These are phyloP conservation scores for Luzula sylvatica DNA, from an alignment of 176 grass and related monocot genomes.

Conservation along the genomic window DNA sequence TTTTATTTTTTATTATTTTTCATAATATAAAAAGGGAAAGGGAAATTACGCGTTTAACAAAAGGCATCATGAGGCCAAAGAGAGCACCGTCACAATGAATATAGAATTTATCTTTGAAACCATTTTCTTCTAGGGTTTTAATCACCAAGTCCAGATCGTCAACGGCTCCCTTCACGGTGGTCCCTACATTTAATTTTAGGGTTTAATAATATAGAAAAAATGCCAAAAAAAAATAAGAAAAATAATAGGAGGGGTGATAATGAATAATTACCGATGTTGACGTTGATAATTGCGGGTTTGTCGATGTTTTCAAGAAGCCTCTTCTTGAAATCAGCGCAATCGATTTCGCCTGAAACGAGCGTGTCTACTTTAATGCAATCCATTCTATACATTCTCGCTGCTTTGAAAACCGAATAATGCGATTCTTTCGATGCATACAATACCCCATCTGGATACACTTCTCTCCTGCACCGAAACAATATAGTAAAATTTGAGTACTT, in stretches of 20 bases:
- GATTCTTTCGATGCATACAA: conserved; percentile 65
- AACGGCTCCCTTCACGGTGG: conserved; percentile 77
- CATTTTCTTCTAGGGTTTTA: conserved; percentile 65
- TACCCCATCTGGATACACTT: conserved; percentile 64
- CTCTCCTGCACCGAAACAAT: conserved; percentile 43
- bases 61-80: conserved; percentile 86
- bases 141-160: conserved; percentile 85
- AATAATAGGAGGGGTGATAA: neutral
- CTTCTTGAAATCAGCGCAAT: conserved; percentile 46
- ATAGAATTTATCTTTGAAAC: conserved; percentile 66
- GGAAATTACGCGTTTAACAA: conserved; percentile 56
- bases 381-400: conserved; percentile 89
- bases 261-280: conserved; percentile 58
- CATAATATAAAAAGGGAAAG: neutral
- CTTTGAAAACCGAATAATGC: conserved; percentile 91
- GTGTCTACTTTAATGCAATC: conserved; percentile 72
- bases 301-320: conserved; percentile 50
- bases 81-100: conserved; percentile 90
- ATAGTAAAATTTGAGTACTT: no score
- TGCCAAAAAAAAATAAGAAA: neutral
- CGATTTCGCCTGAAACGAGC: conserved; percentile 67
- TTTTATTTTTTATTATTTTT: no score
- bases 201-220: neutral
- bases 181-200: conserved; percentile 37
- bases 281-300: conserved; percentile 81